Evolutionary conservation across 495 filamentous ascomycete genomes (phyloP), one percentile per base, ranked within the genome.

Genomic region (Hypoxylon crocopeplum): DNA sequence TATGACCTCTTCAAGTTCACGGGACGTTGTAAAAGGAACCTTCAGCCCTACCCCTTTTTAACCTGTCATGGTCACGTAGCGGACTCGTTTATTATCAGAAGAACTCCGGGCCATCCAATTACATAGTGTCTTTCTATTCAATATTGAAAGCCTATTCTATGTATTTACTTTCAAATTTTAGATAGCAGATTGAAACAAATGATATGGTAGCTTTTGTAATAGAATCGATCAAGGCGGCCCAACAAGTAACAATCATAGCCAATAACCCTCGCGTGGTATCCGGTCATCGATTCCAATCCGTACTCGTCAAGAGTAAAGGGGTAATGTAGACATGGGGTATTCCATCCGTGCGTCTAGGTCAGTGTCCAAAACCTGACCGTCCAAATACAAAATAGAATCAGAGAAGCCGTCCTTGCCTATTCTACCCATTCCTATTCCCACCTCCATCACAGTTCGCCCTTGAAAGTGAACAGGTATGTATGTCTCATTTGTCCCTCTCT

Each of bases 281-380:
- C 38, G 32, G 22, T 50, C 50, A 33, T 55, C 30, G 36, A 41
- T 41, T 41, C 48, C 48, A 21, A 15, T 33, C 25, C 48, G 19
- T 50, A 34, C 36, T 55, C 48, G 27, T 38, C 50, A 33, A 55
- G 19, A 61, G 27, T n/a, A 47, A 39, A 57, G 19, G 12, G 8
- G 12, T n/a, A 11, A 45, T 19, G 46, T 36, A 7, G 11, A 48
- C 37, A 45, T 25, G 39, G 59, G 59, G 59, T 62, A 62, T 62
- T 52, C 36, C 52, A 39, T 50, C 59, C 52, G 25, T 30, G 27
- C 34, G 39, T 64, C 54, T 52, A 46, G 25, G 25, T 46, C 53
- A 20, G 25, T 40, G 42, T 58, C 48, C 48, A 64, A 42, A 25
- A 41, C 6, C 19, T 20, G 36, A 25, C 15, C 48, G 20, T 54